These are phyloP conservation scores for Selaginella tamariscina DNA, from an alignment of 75 land plant genomes.

Conservation along the genomic window DNA sequence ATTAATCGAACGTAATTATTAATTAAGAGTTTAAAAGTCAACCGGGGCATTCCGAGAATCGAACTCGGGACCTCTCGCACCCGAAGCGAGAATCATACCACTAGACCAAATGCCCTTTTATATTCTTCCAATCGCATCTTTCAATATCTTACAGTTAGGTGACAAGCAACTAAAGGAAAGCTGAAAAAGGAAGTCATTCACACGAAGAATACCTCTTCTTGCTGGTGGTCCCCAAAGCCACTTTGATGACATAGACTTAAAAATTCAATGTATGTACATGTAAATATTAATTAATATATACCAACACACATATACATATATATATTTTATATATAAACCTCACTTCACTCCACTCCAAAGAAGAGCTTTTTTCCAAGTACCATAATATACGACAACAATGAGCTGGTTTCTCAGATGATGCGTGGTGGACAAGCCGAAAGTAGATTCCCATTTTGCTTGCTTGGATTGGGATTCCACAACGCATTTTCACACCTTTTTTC, in stretches of 20 bases:
- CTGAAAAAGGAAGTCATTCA: no score
- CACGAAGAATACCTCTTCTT: no score
- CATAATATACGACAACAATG: not conserved
- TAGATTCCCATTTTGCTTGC: not conserved
- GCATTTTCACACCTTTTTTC: not conserved
- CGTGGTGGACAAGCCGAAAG: not conserved
- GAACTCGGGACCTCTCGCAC: constrained; percentile 3
- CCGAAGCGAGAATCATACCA: constrained; percentile 7
- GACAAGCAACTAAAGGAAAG: no score
- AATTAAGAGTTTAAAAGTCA: no score
- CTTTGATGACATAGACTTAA: not conserved
- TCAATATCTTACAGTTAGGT: no score
- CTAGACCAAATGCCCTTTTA: constrained; percentile 1
- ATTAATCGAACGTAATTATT: no score
- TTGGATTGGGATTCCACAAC: not conserved
- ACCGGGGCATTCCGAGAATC: not conserved
- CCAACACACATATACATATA: no score
- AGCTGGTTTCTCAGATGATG: not conserved
- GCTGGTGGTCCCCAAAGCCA: no score
- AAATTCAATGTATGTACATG: not conserved
- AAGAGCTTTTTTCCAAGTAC: not conserved
- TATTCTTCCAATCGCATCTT: no score
- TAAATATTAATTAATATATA: not conserved
- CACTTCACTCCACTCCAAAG: not conserved
- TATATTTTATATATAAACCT: no score